Evolutionary conservation across 139 green algal species (phyloP).

Genomic region (Chlorella vulgaris): DNA sequence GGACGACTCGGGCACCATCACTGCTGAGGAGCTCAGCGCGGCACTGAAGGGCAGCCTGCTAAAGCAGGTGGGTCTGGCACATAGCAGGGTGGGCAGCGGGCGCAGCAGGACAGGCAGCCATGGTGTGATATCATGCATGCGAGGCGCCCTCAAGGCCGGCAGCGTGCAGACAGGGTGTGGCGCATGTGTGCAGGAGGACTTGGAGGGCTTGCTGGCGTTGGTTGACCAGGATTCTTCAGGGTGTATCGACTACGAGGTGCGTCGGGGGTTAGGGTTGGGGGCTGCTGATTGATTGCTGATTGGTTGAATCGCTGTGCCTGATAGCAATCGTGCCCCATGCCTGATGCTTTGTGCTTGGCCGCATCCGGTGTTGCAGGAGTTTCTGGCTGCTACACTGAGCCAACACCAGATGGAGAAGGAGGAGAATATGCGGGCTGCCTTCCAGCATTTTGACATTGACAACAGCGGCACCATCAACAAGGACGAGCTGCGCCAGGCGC

Average conservation of each 20-base stretch:
- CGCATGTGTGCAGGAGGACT: constrained; percentile 60
- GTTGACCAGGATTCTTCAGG: constrained; percentile 86
- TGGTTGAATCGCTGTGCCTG: too few species aligned
- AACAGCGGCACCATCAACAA: constrained; percentile 69
- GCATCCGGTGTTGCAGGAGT: constrained; percentile 47
- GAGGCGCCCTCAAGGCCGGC: too few species aligned
- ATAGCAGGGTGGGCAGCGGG: not conserved
- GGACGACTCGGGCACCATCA: constrained; percentile 89
- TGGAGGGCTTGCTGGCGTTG: constrained; percentile 76
- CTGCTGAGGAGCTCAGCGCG: constrained; percentile 84
- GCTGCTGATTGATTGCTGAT: too few species aligned
- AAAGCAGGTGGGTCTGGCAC: constrained; percentile 4
- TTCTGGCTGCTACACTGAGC: constrained; percentile 87
- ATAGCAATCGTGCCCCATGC: too few species aligned
- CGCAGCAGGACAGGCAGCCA: not conserved
- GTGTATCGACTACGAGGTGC: constrained; percentile 89
- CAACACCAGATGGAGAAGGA: constrained; percentile 79
- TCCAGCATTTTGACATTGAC: constrained; percentile 83
- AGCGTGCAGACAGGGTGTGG: too few species aligned
- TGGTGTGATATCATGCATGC: too few species aligned
- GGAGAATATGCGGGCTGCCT: constrained; percentile 80
- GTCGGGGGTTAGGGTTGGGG: constrained; percentile 33
- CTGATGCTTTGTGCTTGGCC: not conserved
- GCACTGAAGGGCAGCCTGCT: constrained; percentile 80
- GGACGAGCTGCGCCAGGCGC: constrained; percentile 67